A percentile compares a stretch with the other conserved stretches of the same genome.
Evolutionary conservation across 495 filamentous ascomycete species (phyloP).

Genomic region (Aspergillus diversus): DNA sequence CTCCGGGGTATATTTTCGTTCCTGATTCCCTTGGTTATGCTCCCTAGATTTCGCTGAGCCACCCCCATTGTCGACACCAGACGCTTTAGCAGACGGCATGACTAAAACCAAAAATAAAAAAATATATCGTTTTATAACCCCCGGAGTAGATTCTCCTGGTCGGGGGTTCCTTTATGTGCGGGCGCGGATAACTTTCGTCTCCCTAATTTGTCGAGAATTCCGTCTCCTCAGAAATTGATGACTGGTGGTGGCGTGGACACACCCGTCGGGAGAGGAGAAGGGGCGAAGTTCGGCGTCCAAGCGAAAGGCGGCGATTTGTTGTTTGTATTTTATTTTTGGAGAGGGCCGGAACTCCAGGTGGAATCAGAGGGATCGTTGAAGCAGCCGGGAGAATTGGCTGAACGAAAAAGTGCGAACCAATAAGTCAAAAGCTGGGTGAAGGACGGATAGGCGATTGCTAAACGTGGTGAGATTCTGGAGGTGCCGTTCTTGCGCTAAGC

Average conservation of each 20-base stretch:
- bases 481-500: slow-evolving; percentile 31
- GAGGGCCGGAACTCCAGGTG: not conserved
- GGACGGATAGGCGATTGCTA: slow-evolving; percentile 26
- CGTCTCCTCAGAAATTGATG: not conserved
- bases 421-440: slow-evolving; percentile 11
- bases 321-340: not conserved
- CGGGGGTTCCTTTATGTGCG: not conserved
- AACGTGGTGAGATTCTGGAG: slow-evolving; percentile 36
- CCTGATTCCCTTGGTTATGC: slow-evolving; percentile 93
- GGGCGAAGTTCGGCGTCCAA: slow-evolving; percentile 7
- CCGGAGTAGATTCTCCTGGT: not conserved
- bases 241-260: not conserved
- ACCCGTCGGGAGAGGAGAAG: slow-evolving; percentile 12
- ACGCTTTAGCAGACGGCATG: slow-evolving; percentile 80
- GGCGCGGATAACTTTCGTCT: not conserved
- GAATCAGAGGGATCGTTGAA: slow-evolving; percentile 3
- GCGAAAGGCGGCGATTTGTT: slow-evolving; percentile 3
- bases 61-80: slow-evolving; percentile 68
- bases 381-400: slow-evolving; percentile 10
- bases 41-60: slow-evolving; percentile 69
- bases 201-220: not conserved
- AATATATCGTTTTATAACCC: not conserved
- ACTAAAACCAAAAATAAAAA: slow-evolving; percentile 22
- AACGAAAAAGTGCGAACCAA: slow-evolving; percentile 5
- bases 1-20: slow-evolving; percentile 83